A percentile compares a stretch with the other conserved stretches of the same genome.
phyloP scores from a whole-genome alignment of 768 basidiomycete genomes.

The Boletus eberwhitei region DNA sequence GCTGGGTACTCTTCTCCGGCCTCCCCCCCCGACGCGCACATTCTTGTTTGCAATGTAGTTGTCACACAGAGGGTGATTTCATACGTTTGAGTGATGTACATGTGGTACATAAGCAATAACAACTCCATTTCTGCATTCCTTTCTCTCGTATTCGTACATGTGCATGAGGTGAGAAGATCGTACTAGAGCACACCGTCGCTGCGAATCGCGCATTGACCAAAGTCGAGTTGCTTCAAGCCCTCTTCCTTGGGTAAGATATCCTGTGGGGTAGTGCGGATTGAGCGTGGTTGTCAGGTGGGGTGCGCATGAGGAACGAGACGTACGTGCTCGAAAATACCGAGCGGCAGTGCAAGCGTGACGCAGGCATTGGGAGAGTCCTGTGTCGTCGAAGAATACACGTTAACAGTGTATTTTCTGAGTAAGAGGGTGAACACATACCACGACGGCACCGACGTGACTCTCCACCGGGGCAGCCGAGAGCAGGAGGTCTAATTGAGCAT shows the following conservation, averaged over 20 bases:
- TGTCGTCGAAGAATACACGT: constrained; percentile 16
- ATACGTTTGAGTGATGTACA: not conserved
- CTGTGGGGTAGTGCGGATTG: constrained; percentile 28
- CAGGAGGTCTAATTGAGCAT: constrained; percentile 48
- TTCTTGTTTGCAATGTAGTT: not conserved
- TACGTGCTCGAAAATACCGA: constrained; percentile 76
- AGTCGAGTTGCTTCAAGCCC: constrained; percentile 55
- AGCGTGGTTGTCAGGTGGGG: not conserved
- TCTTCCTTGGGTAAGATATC: constrained; percentile 66
- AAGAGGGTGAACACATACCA: constrained; percentile 40
- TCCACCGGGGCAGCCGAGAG: constrained; percentile 70
- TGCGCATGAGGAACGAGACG: constrained; percentile 15
- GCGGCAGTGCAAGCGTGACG: constrained; percentile 68
- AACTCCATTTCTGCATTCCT: not conserved
- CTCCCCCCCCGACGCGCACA: too few relatives aligned
- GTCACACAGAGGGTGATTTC: not conserved
- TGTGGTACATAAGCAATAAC: not conserved
- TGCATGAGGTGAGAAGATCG: not conserved
- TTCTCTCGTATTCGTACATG: not conserved
- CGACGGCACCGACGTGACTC: constrained; percentile 66
- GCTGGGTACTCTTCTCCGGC: too few relatives aligned
- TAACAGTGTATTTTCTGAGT: not conserved
- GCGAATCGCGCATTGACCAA: constrained; percentile 64
- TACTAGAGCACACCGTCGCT: constrained; percentile 56
- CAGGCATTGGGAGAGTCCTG: constrained; percentile 78